A percentile compares a stretch with the other conserved stretches of the same genome.
Evolutionary conservation across 225 moss, liverwort and hornwort genomes (phyloP).

Genomic region (Asterella californica): DNA sequence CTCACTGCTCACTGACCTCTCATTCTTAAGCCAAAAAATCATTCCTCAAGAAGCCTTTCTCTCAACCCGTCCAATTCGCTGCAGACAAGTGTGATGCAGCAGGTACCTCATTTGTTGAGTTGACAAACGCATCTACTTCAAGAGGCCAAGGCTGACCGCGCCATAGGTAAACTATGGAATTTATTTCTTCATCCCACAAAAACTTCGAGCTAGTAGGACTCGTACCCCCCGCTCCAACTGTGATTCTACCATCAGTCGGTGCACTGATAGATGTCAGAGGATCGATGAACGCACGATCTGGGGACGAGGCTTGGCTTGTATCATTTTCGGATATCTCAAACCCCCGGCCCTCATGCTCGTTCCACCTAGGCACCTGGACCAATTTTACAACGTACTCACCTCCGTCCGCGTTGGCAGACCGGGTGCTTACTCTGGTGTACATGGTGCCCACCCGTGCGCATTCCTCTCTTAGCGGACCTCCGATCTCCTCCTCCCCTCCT

Average conservation of each 20-base stretch:
- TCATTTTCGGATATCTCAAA: conserved; percentile 61
- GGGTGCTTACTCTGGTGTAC: conserved; percentile 77
- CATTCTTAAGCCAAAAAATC: neutral
- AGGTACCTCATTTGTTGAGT: conserved; percentile 87
- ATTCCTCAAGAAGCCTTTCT: no score
- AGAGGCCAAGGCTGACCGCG: conserved; percentile 87
- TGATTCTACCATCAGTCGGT: conserved; percentile 62
- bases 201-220: conserved; percentile 55
- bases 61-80: neutral
- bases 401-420: conserved; percentile 44
- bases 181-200: conserved; percentile 73
- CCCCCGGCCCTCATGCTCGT: conserved; percentile 79
- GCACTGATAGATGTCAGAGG: conserved; percentile 75
- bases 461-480: conserved; percentile 35
- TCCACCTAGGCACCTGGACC: conserved; percentile 96
- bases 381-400: conserved; percentile 79
- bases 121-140: conserved; percentile 95
- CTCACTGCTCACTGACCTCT: neutral
- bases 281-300: conserved; percentile 76
- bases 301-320: conserved; percentile 60
- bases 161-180: conserved; percentile 88
- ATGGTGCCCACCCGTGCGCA: conserved; percentile 60
- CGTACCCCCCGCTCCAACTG: conserved; percentile 41
- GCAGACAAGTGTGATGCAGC: neutral
- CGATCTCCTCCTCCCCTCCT: conserved; percentile 4